Evolutionary conservation across 257 asterid genomes (phyloP).

Genomic region (Solanum arcanum): DNA sequence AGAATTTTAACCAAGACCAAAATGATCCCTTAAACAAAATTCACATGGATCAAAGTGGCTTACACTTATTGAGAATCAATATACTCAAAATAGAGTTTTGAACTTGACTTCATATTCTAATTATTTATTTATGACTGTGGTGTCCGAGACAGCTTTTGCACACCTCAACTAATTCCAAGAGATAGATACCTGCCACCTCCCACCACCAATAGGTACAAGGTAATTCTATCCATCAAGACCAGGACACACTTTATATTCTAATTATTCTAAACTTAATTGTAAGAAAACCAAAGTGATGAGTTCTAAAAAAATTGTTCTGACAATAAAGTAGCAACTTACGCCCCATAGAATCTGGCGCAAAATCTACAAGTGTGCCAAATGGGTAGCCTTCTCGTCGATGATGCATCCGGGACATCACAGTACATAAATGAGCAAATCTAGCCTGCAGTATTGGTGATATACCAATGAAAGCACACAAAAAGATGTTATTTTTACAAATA

Average conservation of each 20-base stretch:
- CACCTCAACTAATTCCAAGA: too few relatives aligned
- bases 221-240: too few relatives aligned
- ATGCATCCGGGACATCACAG: slow-evolving; percentile 94
- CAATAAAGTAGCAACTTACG: slow-evolving; percentile 20
- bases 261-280: neutral
- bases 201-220: too few relatives aligned
- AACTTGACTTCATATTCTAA: neutral
- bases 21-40: neutral
- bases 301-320: neutral
- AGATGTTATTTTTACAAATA: neutral
- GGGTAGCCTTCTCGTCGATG: slow-evolving; percentile 97
- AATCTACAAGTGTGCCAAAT: slow-evolving; percentile 95
- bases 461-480: neutral
- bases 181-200: too few relatives aligned
- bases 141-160: too few relatives aligned
- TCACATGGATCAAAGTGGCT: neutral
- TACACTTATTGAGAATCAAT: neutral
- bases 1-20: neutral
- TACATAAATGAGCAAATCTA: slow-evolving; percentile 94
- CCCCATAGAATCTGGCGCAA: slow-evolving; percentile 86
- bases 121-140: too few relatives aligned
- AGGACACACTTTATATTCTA: neutral
- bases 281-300: neutral
- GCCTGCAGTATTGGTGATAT: slow-evolving; percentile 42
- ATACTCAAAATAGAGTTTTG: neutral